A percentile compares a stretch with the other conserved stretches of the same genome.
phyloP scores from a whole-genome alignment of 208 protist genomes.

The Acanthamoeba castellanii region DNA sequence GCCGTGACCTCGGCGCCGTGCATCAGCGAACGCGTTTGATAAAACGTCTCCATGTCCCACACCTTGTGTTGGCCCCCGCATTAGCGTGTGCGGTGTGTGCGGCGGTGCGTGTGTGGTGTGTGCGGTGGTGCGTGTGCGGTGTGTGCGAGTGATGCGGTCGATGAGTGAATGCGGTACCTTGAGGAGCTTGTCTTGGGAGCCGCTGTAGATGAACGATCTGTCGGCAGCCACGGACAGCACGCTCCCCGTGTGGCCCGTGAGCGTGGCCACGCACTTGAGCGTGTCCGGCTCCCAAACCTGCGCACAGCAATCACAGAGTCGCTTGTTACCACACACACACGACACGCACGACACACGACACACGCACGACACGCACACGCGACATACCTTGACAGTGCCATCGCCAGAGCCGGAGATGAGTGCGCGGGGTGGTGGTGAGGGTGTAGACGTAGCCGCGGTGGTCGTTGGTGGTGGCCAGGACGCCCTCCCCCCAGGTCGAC shows the following conservation, averaged over 20 bases:
- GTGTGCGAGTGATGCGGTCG: too few species aligned
- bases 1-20: conserved; percentile 49
- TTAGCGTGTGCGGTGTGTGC: neutral
- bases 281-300: conserved; percentile 50
- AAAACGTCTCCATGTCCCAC: conserved; percentile 74
- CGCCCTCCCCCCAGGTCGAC: neutral
- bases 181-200: conserved; percentile 70
- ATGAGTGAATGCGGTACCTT: neutral
- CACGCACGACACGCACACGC: neutral
- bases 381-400: conserved; percentile 15
- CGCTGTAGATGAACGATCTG: conserved; percentile 45
- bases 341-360: neutral
- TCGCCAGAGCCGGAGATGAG: conserved; percentile 70
- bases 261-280: conserved; percentile 41
- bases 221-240: conserved; percentile 57
- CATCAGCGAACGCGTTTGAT: conserved; percentile 45
- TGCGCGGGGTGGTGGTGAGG: neutral
- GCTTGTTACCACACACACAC: too few species aligned
- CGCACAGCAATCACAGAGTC: neutral
- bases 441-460: conserved; percentile 70
- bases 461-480: conserved; percentile 11
- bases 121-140: neutral
- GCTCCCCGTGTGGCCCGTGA: conserved; percentile 51
- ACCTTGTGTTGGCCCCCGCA: neutral
- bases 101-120: neutral